Evolutionary conservation across 202 grass and related monocot species (phyloP).

Genomic region (Bolboschoenoplectus hybrid): DNA sequence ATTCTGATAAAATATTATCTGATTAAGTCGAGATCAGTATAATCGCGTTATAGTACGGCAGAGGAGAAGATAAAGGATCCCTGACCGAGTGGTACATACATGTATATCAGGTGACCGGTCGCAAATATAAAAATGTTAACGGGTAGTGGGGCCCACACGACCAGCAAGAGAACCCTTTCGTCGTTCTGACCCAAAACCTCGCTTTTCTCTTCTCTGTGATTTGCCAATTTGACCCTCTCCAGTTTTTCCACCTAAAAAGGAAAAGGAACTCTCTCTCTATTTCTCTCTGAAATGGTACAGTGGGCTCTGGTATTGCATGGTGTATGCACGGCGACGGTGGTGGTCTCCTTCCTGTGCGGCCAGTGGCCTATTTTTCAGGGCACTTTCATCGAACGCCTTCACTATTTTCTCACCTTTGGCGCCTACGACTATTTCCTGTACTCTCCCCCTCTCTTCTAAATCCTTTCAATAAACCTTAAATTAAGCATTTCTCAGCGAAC

Average conservation of each 20-base stretch:
- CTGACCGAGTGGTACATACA: too few relatives aligned
- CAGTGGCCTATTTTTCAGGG: conserved; percentile 99
- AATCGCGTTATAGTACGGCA: too few relatives aligned
- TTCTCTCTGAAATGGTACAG: conserved; percentile 43
- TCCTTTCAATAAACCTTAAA: neutral
- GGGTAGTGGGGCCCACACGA: too few relatives aligned
- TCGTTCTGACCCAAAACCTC: neutral
- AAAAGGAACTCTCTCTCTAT: neutral
- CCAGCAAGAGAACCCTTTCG: neutral
- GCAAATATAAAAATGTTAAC: too few relatives aligned
- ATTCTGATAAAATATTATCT: too few relatives aligned
- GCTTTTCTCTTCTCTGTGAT: neutral
- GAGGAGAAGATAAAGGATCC: too few relatives aligned
- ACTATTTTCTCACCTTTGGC: conserved; percentile 88
- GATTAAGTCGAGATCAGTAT: too few relatives aligned
- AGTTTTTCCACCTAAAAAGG: neutral
- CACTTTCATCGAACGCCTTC: conserved; percentile 87
- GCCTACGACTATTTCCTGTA: conserved; percentile 95
- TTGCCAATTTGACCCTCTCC: conserved; percentile 16
- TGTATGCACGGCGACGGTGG: conserved; percentile 74
- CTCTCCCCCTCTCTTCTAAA: conserved; percentile 16
- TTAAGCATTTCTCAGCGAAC: neutral
- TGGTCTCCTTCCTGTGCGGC: conserved; percentile 92
- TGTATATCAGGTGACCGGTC: too few relatives aligned
- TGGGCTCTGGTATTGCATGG: conserved; percentile 91